A percentile compares a stretch with the other conserved stretches of the same genome.
phyloP scores from a whole-genome alignment of 768 basidiomycete genomes.

The Suillus bovinus region DNA sequence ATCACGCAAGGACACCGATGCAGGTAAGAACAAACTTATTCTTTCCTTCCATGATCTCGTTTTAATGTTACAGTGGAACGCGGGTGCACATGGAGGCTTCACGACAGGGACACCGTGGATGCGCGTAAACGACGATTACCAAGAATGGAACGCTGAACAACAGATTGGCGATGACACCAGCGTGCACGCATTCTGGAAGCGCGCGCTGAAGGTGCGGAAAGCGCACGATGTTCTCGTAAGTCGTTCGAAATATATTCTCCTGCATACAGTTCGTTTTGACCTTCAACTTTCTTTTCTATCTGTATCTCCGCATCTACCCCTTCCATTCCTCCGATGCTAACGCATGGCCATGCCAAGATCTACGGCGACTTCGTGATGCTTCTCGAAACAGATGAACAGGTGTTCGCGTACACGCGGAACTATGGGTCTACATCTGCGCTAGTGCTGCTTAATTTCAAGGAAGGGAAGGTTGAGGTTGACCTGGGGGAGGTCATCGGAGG shows the following conservation, averaged over 20 bases:
- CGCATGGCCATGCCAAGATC: slow-evolving; percentile 37
- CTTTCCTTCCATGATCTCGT: too few relatives aligned
- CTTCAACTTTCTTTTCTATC: background rate
- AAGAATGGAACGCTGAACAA: slow-evolving; percentile 53
- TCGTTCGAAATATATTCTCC: background rate
- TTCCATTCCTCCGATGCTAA: background rate
- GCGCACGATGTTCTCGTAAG: slow-evolving; percentile 13
- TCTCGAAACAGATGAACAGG: slow-evolving; percentile 43
- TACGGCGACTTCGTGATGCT: slow-evolving; percentile 64
- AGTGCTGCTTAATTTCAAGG: slow-evolving; percentile 51
- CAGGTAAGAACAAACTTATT: too few relatives aligned
- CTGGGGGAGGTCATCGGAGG: slow-evolving; percentile 4
- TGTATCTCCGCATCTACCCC: background rate
- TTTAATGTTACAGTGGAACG: too few relatives aligned
- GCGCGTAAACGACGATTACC: slow-evolving; percentile 69
- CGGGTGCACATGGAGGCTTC: slow-evolving; percentile 20
- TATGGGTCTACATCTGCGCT: slow-evolving; percentile 35
- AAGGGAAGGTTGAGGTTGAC: slow-evolving; percentile 23
- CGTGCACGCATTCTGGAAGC: too few relatives aligned
- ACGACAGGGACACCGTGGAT: slow-evolving; percentile 70
- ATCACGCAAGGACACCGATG: slow-evolving; percentile 40
- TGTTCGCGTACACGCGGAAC: slow-evolving; percentile 56
- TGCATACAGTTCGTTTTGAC: background rate
- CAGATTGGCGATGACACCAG: slow-evolving; percentile 47
- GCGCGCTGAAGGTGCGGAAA: slow-evolving; percentile 42